Conservation (phyloP, 345 rosid species). For the Sisymbrium altissimum region DNA sequence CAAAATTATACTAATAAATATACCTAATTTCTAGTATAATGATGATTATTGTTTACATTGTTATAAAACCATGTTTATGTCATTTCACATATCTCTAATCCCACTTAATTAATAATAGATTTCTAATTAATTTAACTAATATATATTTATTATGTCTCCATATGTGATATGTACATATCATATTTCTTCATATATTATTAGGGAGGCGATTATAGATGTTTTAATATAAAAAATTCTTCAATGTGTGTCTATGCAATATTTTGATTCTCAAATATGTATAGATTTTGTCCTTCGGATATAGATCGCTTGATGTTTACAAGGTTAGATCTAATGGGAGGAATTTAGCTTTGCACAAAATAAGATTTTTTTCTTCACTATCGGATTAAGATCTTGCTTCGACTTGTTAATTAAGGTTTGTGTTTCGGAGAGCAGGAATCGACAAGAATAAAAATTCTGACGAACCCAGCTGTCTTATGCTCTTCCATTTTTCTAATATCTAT, state of each 20-base stretch:
- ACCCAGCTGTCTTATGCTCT: constrained; percentile 32
- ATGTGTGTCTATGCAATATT: not conserved
- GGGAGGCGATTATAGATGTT: not conserved
- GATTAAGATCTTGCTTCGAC: constrained; percentile 23
- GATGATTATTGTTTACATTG: not conserved
- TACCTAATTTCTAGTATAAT: not conserved
- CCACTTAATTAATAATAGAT: not conserved
- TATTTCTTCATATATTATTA: not conserved
- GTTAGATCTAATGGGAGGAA: constrained; percentile 16
- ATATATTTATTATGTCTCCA: no score
- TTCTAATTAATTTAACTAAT: no score
- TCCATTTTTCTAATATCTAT: not conserved
- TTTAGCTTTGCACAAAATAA: not conserved
- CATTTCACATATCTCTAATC: not conserved
- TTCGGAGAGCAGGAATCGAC: constrained; percentile 35
- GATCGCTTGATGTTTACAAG: constrained; percentile 27
- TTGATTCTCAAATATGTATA: not conserved
- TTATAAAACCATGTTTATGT: not conserved
- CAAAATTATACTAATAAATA: not conserved
- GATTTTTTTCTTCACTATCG: not conserved
- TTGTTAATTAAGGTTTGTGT: constrained; percentile 31
- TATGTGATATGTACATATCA: no score
- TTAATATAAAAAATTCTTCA: no score
- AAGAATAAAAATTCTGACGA: constrained; percentile 16
- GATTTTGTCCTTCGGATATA: not conserved